Evolutionary conservation across 2,329 filamentous ascomycete genomes (phyloP), one percentile per base, ranked within the genome.

Genomic region (Myrmaecium sp.): DNA sequence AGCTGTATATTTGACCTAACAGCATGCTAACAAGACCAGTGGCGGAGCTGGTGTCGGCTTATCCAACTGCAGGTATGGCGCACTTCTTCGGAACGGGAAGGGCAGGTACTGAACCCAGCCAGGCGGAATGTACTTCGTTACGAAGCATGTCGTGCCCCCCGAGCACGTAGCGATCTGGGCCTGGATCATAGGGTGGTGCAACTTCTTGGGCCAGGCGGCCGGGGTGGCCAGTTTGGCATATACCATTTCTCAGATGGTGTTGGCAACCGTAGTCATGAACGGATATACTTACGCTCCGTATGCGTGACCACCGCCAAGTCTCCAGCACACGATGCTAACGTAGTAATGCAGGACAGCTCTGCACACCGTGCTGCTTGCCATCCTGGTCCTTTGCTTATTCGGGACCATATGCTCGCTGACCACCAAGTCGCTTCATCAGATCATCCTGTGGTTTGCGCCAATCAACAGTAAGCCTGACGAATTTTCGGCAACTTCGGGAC

Each of bases 171-270:
- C 70, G 2, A 60, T 71, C 8, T 73, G 68, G 57, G 62, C 67
- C 1, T 74, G 69, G 69, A 54, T 73, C 22, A 68, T 73, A 29
- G 69, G 69, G n/a, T 74, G 69, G 69, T 69, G 66, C 40, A 75
- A 74, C 35, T 61, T 74, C 17, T 55, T 74, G 1, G 69, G 69
- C 5, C 69, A 75, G 45, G 69, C 67, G 5, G 65, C 66, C 8
- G 69, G 69, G 19, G 67, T 72, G 8, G 66, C 67, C 6, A 70
- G 66, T 40, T 58, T 74, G 23, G 66, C 62, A 11, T 74, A 73
- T 32, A 70, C 66, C 0, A 64, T 74, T 25, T 62, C 64, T 11
- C 69, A 74, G 41, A 73, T 74, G 67, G 55, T 74, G 19, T 49
- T 74, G 17, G 69, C 70, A 5, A 60, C 60, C 13, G 63, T 54